Evolutionary conservation across 345 rosid species (phyloP), one percentile per base, ranked within the genome.

Genomic region (Turnera subulata): DNA sequence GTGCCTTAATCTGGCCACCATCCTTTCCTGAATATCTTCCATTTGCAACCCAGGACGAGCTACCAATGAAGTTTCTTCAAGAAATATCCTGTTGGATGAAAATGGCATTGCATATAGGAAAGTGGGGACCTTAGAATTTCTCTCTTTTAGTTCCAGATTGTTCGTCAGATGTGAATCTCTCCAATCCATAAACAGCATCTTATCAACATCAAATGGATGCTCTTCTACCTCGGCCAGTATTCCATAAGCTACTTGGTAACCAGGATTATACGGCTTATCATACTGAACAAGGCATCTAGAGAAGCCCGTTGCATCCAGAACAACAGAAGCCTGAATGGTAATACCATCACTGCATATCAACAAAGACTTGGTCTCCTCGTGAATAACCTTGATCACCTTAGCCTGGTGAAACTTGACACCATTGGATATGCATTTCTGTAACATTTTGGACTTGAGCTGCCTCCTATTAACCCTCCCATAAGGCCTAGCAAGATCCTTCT

Each of bases 101-200:
- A 89, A 93, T 18, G 99, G 96, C 99, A 93, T 93, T 0, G 99
- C 96, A 38, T 93, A 93, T 32, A 93, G 76, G 69, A 93, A 93
- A 26, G 99, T 87, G 0, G 99, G 99, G 63, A 82, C 83, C 73
- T 58, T 81, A 46, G 79, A 60, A 73, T 93, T 93, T 65, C 84
- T 73, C 43, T 71, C 78, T 58, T 74, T 83, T 24, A 89, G 71
- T 58, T 73, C 82, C 11, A 35, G 46, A 50, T 73, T 62, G 17
- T 63, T 54, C 33, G 70, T 69, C 13, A 93, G 76, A 77, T 93
- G 99, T 0, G 67, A 89, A 70, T 93, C 97, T 76, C 99, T 84
- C 99, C 99, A 93, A 35, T 93, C 99, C 97, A 93, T 93, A 37
- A 93, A 93, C 65, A 93, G 66, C 99, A 93, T 93, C 66, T 86